Evolutionary conservation across 352 stramenopile species (phyloP), one percentile per base, ranked within the genome.

Genomic region (Nothophytophthora sp.): DNA sequence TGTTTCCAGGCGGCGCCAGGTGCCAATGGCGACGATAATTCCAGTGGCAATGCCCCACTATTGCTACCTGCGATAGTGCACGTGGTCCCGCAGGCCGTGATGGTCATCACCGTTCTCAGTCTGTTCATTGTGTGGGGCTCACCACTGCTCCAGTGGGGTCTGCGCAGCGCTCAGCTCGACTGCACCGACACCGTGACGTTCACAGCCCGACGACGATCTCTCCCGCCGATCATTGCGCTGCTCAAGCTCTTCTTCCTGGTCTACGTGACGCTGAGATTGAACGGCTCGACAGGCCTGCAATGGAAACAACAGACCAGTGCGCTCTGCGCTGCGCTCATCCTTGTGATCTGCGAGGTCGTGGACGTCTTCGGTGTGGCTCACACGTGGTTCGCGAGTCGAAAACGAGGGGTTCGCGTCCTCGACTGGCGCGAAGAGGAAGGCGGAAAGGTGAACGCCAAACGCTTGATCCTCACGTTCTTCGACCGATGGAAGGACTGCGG

Each of bases 401-500:
- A 25, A 24, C 29, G 28, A 42, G 48, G 48, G 12, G 29, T 48
- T 13, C 28, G 40, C 15, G 43, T 64, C 20, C 16, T 37, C 5
- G 55, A 47, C 30, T 45, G 53, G 23, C 41, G 48, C 18, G 55
- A 55, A 29, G 22, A 50, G 13, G 40, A 63, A 19, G 42, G 44
- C 16, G 18, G 39, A 4, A 23, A 25, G 4, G 36, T 59, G 23
- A 54, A 20, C 35, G 13, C 27, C 8, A 60, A 64, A 36, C 40
- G 45, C 4, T 15, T 64, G 23, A 22, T 64, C 18, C 41, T 64
- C 10, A 64, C 49, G 23, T 64, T 64, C 33, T 60, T 60, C 29
- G 55, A 64, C 36, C 48, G 55, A 3, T 64, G 48, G 55, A 60
- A 59, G 25, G 55, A 64, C 42, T 64, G 55, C 24, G 55, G 55